phyloP scores from a whole-genome alignment of 371 early-diverging fungal genomes.

The Circinella minor region DNA sequence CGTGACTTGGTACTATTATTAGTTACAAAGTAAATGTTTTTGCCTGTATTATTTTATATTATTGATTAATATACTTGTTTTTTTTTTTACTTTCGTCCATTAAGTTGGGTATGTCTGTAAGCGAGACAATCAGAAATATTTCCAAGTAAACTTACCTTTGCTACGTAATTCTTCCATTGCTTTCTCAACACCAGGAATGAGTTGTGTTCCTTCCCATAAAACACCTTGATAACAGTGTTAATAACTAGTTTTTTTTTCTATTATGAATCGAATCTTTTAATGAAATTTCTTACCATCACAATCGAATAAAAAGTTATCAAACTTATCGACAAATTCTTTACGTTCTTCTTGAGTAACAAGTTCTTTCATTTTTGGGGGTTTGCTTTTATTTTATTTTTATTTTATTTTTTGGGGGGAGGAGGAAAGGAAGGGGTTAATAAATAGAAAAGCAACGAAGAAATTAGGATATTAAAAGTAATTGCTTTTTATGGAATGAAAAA shows the following conservation, averaged over 20 bases:
- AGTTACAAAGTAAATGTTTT: constrained; percentile 91
- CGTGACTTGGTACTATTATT: constrained; percentile 96
- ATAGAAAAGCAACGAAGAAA: too few species aligned
- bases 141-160: constrained; percentile 53
- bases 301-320: constrained; percentile 94
- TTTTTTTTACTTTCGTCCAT: too few species aligned
- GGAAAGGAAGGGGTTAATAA: too few species aligned
- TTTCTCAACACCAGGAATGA: constrained; percentile 72
- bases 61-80: neutral
- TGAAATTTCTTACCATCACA: constrained; percentile 81
- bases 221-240: constrained; percentile 67
- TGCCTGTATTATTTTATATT: constrained; percentile 54
- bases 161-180: constrained; percentile 73
- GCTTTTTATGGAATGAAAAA: neutral
- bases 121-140: neutral
- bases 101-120: neutral
- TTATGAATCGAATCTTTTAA: neutral
- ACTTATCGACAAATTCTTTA: constrained; percentile 57
- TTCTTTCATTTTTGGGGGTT: constrained; percentile 24
- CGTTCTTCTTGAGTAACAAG: constrained; percentile 34
- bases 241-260: too few species aligned
- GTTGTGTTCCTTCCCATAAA: constrained; percentile 83
- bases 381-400: neutral
- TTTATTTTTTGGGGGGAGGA: too few species aligned
- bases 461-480: too few species aligned